These are phyloP conservation scores for Lachnellula arida DNA, from an alignment of 2,329 filamentous ascomycete species.

Conservation along the genomic window DNA sequence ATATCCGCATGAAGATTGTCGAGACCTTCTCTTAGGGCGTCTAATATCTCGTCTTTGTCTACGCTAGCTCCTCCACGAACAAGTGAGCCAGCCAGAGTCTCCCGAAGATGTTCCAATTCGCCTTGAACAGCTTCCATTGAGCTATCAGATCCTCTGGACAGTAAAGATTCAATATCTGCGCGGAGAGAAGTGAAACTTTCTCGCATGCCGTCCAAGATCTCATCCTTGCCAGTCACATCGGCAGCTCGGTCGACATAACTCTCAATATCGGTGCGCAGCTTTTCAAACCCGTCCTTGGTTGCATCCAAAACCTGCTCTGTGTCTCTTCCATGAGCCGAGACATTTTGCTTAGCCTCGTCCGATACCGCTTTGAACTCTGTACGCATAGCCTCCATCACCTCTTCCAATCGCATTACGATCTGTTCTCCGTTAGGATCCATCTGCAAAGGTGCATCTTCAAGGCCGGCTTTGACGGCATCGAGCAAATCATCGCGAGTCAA, in stretches of 20 bases:
- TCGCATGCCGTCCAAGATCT: constrained; percentile 67
- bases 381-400: constrained; percentile 59
- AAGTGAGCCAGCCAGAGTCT: constrained; percentile 49
- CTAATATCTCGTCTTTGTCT: constrained; percentile 65
- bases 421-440: constrained; percentile 43
- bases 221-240: constrained; percentile 67
- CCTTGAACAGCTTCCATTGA: constrained; percentile 51
- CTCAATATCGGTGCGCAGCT: constrained; percentile 74
- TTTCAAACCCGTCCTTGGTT: constrained; percentile 81
- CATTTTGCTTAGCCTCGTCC: constrained; percentile 69
- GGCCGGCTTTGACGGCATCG: constrained; percentile 53
- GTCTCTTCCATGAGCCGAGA: constrained; percentile 71
- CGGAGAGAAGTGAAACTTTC: constrained; percentile 62
- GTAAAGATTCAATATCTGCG: constrained; percentile 62
- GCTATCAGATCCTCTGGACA: constrained; percentile 44
- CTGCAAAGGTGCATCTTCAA: constrained; percentile 42
- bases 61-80: constrained; percentile 40
- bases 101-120: constrained; percentile 57
- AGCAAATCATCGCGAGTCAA: constrained; percentile 51
- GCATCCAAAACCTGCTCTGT: constrained; percentile 87
- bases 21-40: constrained; percentile 59
- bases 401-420: constrained; percentile 53
- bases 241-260: constrained; percentile 70
- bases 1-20: constrained; percentile 73
- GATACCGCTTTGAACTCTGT: constrained; percentile 56